Percentiles rank a stretch among this genome's conserved stretches.
These are phyloP conservation scores for Colletotrichum tabaci DNA, from an alignment of 2,329 filamentous ascomycete species.

Conservation along the genomic window DNA sequence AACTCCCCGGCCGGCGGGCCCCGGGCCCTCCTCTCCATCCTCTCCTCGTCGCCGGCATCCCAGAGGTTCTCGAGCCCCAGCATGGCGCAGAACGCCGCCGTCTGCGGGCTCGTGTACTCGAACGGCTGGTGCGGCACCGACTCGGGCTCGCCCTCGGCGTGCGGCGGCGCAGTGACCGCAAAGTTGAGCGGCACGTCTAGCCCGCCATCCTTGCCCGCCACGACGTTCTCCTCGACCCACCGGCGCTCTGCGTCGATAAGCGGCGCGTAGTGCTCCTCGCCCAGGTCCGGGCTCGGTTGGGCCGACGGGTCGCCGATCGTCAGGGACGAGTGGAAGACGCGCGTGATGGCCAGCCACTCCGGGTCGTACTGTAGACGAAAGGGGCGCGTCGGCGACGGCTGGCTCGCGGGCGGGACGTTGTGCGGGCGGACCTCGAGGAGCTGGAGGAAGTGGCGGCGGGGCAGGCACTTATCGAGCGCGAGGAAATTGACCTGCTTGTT, in stretches of 20 bases:
- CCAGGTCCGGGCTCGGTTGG: slow-evolving; percentile 71
- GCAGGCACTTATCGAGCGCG: slow-evolving; percentile 91
- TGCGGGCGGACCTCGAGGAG: slow-evolving; percentile 74
- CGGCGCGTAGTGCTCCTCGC: slow-evolving; percentile 77
- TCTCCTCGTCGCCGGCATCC: slow-evolving; percentile 80
- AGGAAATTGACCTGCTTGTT: slow-evolving; percentile 89
- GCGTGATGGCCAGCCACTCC: slow-evolving; percentile 95
- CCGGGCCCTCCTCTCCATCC: slow-evolving; percentile 67
- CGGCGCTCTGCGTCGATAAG: slow-evolving; percentile 78
- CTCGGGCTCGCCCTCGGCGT: slow-evolving; percentile 71
- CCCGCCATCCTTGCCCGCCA: slow-evolving; percentile 74
- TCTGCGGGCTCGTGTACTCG: slow-evolving; percentile 92
- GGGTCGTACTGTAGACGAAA: slow-evolving; percentile 84
- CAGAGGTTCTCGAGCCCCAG: slow-evolving; percentile 84
- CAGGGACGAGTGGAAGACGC: slow-evolving; percentile 80
- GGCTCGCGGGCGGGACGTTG: slow-evolving; percentile 23
- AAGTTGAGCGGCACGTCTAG: slow-evolving; percentile 86
- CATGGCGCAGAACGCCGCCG: slow-evolving; percentile 83
- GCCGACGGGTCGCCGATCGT: slow-evolving; percentile 73
- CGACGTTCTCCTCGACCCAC: slow-evolving; percentile 88
- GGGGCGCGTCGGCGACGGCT: slow-evolving; percentile 56
- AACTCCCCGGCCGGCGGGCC: slow-evolving; percentile 66
- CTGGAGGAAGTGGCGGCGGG: slow-evolving; percentile 85
- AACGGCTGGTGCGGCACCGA: slow-evolving; percentile 74
- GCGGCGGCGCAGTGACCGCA: slow-evolving; percentile 79